These are phyloP conservation scores for Colletotrichum orchidophilum DNA, from an alignment of 2,329 filamentous ascomycete genomes.

Conservation along the genomic window DNA sequence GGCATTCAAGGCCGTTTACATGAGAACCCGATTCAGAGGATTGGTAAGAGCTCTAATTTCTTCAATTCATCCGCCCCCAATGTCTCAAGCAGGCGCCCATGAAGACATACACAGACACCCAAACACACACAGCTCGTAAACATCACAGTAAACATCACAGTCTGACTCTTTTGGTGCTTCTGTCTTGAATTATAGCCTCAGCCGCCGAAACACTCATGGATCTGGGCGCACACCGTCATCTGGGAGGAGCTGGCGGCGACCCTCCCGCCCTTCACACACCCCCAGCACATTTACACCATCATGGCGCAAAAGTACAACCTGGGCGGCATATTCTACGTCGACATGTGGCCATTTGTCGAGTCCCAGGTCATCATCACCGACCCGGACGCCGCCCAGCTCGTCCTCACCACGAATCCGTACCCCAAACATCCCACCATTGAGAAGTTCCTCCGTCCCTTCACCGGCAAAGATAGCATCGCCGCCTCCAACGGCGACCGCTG, in stretches of 20 bases:
- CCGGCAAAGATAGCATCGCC: slow-evolving; percentile 37
- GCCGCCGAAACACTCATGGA: slow-evolving; percentile 35
- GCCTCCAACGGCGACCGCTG: slow-evolving; percentile 40
- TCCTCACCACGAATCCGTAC: slow-evolving; percentile 36
- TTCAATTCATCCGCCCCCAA: not conserved
- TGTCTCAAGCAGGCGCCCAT: too few relatives aligned
- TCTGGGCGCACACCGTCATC: slow-evolving; percentile 37
- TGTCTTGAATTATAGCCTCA: not conserved
- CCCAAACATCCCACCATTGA: slow-evolving; percentile 35
- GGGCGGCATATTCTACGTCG: slow-evolving; percentile 44
- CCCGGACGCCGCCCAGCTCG: slow-evolving; percentile 39
- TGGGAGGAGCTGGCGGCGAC: slow-evolving; percentile 30
- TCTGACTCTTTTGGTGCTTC: not conserved
- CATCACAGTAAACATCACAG: not conserved
- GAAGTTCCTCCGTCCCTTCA: slow-evolving; percentile 36
- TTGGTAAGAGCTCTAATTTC: not conserved
- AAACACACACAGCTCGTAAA: not conserved
- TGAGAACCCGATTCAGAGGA: slow-evolving; percentile 22
- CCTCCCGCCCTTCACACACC: slow-evolving; percentile 38
- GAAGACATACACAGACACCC: not conserved
- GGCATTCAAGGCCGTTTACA: slow-evolving; percentile 20
- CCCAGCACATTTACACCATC: slow-evolving; percentile 37
- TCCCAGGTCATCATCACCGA: slow-evolving; percentile 39
- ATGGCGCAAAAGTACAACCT: slow-evolving; percentile 38
- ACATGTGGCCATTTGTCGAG: slow-evolving; percentile 42